Evolutionary conservation across 352 stramenopile genomes (phyloP), one percentile per base, ranked within the genome.

Genomic region (Pythium vanterpoolii): DNA sequence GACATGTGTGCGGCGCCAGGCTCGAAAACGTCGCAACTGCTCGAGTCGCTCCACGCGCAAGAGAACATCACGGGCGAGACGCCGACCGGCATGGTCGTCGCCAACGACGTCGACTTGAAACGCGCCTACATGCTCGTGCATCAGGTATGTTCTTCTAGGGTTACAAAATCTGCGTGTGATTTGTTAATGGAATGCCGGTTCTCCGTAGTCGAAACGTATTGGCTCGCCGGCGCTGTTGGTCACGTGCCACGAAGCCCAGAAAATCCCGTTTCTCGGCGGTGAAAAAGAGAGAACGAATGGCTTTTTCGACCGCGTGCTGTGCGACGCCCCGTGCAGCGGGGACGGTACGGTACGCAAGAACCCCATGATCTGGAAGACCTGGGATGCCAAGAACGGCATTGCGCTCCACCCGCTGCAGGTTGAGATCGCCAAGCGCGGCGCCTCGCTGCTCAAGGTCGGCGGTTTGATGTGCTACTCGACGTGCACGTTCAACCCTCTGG

Each of bases 301-400:
- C 10, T 85, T 98, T 30, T 99, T 99, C 59, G 98, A 99, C 79
- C 86, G 96, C n/a, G 89, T 99, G 27, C 71, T 99, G 28, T 98
- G 90, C 51, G 97, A 99, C 73, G 98, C 98, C 16, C 97, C 97
- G 1, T 99, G 98, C 83, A 97, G 84, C 42, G 95, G 97, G 30
- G 98, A 99, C 69, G 98, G 98, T 26, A 99, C 98, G 6, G 61
- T 99, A 44, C 86, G 98, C 44, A 99, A 99, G 78, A 98, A 98
- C 72, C 96, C 97, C 6, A 76, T 96, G 28, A 96, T 98, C 60
- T 98, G 96, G 91, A 87, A 93, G 67, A 89, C 82, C 47, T 99
- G 96, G 96, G 93, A 81, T 48, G 86, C 95, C 19, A 83, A 86
- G 58, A 96, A 94, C 55, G 86, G 82, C 3, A 86, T 98, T 50